phyloP scores from a whole-genome alignment of 1,139 yeast species.

The Geotrichum citri-aurantii region DNA sequence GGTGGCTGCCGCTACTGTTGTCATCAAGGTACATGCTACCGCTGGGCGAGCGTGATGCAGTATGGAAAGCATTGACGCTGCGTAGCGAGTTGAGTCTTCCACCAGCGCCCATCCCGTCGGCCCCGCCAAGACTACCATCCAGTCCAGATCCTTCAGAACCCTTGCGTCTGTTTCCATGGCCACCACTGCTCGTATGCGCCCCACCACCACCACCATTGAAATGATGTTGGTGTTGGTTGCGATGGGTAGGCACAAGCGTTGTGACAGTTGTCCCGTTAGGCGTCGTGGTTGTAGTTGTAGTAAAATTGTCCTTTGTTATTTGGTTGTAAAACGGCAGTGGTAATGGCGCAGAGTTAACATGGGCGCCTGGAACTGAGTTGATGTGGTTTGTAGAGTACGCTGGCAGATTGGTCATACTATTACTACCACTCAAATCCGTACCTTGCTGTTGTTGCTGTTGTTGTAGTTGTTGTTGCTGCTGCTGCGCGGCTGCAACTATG shows the following conservation, averaged over 20 bases:
- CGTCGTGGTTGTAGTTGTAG: conserved; percentile 76
- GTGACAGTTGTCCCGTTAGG: conserved; percentile 92
- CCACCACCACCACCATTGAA: conserved; percentile 24
- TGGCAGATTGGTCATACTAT: background rate
- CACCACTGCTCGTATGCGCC: background rate
- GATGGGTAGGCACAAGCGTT: conserved; percentile 70
- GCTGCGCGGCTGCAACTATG: background rate
- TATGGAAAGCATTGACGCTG: background rate
- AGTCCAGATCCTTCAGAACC: background rate
- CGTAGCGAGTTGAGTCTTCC: background rate
- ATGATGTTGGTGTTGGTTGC: conserved; percentile 17
- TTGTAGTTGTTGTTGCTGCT: background rate
- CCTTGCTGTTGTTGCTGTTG: background rate
- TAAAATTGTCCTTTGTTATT: conserved; percentile 86
- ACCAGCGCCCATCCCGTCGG: background rate
- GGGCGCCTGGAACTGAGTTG: conserved; percentile 8
- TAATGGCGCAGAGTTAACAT: conserved; percentile 39
- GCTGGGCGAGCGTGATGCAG: background rate
- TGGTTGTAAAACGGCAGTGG: conserved; percentile 85
- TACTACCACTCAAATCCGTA: conserved; percentile 18
- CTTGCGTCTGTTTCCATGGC: background rate
- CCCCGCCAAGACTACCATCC: background rate
- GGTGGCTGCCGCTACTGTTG: conserved; percentile 8
- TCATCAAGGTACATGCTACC: background rate
- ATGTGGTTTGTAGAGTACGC: background rate